Evolutionary conservation across 2,329 filamentous ascomycete genomes (phyloP).

Genomic region (Colletotrichum plurivorum): DNA sequence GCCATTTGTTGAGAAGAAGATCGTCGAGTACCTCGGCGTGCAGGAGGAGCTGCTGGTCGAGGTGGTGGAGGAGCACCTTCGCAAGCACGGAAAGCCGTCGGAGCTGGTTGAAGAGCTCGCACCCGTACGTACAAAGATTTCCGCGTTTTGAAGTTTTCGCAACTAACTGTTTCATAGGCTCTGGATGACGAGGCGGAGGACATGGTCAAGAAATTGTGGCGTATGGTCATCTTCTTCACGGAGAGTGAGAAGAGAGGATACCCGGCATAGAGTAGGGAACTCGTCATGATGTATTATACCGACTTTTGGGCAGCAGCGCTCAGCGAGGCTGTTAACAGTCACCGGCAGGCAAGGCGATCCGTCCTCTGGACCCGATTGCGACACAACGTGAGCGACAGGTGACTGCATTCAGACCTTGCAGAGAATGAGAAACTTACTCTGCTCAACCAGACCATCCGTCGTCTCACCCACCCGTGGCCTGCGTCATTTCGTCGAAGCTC

Average conservation of each 20-base stretch:
- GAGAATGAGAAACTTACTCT: background rate
- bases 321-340: no score
- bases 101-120: slow-evolving; percentile 88
- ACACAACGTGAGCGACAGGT: slow-evolving; percentile 13
- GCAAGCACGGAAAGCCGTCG: slow-evolving; percentile 80
- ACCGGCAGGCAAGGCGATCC: background rate
- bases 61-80: slow-evolving; percentile 89
- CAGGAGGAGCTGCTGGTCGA: slow-evolving; percentile 97
- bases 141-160: slow-evolving; percentile 3
- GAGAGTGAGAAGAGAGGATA: slow-evolving; percentile 93
- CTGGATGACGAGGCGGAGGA: slow-evolving; percentile 96
- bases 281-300: slow-evolving; percentile 35
- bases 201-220: slow-evolving; percentile 96
- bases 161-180: slow-evolving; percentile 67
- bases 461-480: background rate
- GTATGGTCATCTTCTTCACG: slow-evolving; percentile 98
- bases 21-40: slow-evolving; percentile 95
- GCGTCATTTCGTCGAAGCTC: background rate
- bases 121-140: slow-evolving; percentile 70
- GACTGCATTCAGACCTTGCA: background rate
- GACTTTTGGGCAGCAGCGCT: slow-evolving; percentile 23
- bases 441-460: background rate
- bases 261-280: slow-evolving; percentile 66
- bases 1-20: slow-evolving; percentile 98
- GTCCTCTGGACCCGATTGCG: background rate